Percentiles rank a stretch among this genome's conserved stretches.
phyloP scores from a whole-genome alignment of 352 stramenopile genomes.

The Pythium graminicola region DNA sequence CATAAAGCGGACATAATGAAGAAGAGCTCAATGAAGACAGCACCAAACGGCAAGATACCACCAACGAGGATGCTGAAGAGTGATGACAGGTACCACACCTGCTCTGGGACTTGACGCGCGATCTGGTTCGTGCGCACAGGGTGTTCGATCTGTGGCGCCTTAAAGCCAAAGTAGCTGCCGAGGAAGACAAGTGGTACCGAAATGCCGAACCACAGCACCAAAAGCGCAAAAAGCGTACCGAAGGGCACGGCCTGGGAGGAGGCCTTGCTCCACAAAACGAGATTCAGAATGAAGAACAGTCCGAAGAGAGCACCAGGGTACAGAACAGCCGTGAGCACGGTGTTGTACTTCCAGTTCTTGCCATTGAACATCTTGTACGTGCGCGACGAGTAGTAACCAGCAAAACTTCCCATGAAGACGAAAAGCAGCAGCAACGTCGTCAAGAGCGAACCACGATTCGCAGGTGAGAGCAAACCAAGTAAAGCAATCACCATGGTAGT shows the following conservation, averaged over 20 bases:
- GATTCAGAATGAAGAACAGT: conserved; percentile 96
- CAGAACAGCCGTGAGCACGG: conserved; percentile 91
- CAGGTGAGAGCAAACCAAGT: conserved; percentile 93
- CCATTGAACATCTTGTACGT: conserved; percentile 99
- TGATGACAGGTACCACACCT: conserved; percentile 95
- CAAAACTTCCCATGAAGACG: conserved; percentile 96
- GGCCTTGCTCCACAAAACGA: conserved; percentile 89
- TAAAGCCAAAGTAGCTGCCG: conserved; percentile 96
- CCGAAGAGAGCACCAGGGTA: conserved; percentile 92
- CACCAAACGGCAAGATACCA: conserved; percentile 98
- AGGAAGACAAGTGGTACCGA: conserved; percentile 98
- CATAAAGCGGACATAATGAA: conserved; percentile 99
- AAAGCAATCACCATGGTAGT: conserved; percentile 94
- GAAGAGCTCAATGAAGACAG: conserved; percentile 99
- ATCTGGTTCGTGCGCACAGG: conserved; percentile 90
- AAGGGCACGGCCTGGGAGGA: conserved; percentile 91
- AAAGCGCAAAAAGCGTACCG: conserved; percentile 94
- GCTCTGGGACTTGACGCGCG: conserved; percentile 87
- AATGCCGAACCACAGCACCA: conserved; percentile 98
- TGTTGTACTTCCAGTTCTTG: conserved; percentile 97
- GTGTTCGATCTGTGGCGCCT: conserved; percentile 78
- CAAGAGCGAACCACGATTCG: conserved; percentile 95
- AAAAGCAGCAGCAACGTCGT: conserved; percentile 97
- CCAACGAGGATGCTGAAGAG: conserved; percentile 94
- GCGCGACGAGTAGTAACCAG: conserved; percentile 93